Percentiles rank a stretch among this genome's conserved stretches.
Conservation (phyloP, 257 asterid genomes). For the Solanum raphanifolium region DNA sequence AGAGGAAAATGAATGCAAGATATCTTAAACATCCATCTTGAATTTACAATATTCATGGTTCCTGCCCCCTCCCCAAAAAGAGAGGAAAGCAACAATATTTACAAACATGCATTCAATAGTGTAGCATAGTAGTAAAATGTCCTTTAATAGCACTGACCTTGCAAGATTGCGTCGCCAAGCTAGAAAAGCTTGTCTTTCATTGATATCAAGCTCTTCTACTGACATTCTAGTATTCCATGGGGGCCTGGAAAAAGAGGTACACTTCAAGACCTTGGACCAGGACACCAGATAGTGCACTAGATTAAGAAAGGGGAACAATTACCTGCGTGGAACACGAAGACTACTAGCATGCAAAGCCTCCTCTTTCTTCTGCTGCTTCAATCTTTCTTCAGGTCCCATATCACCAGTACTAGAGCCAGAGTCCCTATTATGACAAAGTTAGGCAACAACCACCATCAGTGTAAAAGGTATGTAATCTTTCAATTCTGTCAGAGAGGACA, state of each 20-base stretch:
- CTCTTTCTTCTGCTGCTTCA: conserved; percentile 69
- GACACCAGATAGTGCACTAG: not conserved
- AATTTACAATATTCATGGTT: not conserved
- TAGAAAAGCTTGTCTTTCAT: conserved; percentile 67
- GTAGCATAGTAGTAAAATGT: not conserved
- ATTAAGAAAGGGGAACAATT: not conserved
- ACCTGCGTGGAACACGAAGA: conserved; percentile 95
- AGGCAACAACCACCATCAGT: not conserved
- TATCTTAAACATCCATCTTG: not conserved
- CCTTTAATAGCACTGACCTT: conserved; percentile 34
- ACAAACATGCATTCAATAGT: not conserved
- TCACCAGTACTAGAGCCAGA: conserved; percentile 40
- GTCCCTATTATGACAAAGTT: conserved; percentile 41
- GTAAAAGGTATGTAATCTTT: not conserved
- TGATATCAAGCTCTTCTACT: conserved; percentile 84
- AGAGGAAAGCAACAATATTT: not conserved
- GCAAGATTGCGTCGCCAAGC: conserved; percentile 97
- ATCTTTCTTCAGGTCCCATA: conserved; percentile 49
- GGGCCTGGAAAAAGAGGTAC: conserved; percentile 48
- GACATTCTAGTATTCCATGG: conserved; percentile 87
- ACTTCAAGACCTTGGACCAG: not conserved
- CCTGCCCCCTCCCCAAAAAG: not conserved
- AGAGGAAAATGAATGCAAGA: not conserved
- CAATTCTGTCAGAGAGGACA: not conserved
- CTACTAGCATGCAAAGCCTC: conserved; percentile 92